phyloP scores from a whole-genome alignment of 2,329 filamentous ascomycete genomes.

The Penicillium expansum region DNA sequence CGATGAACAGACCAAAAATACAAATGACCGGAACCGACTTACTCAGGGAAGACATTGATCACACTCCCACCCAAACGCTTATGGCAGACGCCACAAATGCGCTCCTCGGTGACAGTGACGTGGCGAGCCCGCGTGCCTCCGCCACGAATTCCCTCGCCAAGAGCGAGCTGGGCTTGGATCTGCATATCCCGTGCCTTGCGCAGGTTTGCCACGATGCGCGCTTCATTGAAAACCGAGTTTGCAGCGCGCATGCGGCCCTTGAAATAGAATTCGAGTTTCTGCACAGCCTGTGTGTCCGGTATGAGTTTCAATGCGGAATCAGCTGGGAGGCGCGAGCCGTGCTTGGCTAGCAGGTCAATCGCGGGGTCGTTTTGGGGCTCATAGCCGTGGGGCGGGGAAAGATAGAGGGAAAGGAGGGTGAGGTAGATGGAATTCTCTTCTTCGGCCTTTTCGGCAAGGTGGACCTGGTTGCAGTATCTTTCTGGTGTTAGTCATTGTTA shows the following conservation, averaged over 20 bases:
- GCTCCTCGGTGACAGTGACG: slow-evolving; percentile 81
- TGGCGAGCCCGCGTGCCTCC: slow-evolving; percentile 61
- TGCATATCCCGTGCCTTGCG: slow-evolving; percentile 76
- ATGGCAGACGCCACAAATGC: slow-evolving; percentile 87
- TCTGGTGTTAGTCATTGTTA: slow-evolving; percentile 12
- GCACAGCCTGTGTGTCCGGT: slow-evolving; percentile 73
- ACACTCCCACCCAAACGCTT: slow-evolving; percentile 90
- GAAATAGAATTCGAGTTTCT: slow-evolving; percentile 85
- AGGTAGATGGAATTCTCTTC: slow-evolving; percentile 80
- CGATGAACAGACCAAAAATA: background rate
- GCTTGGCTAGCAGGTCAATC: slow-evolving; percentile 81
- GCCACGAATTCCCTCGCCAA: slow-evolving; percentile 61
- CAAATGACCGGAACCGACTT: slow-evolving; percentile 38
- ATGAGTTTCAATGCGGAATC: slow-evolving; percentile 82
- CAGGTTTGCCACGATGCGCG: slow-evolving; percentile 72
- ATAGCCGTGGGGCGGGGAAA: slow-evolving; percentile 73
- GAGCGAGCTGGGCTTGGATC: slow-evolving; percentile 67
- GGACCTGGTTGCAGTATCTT: slow-evolving; percentile 85
- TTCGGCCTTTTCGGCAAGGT: slow-evolving; percentile 60
- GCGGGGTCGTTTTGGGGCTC: slow-evolving; percentile 73
- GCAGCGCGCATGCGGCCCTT: slow-evolving; percentile 82
- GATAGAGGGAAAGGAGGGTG: slow-evolving; percentile 82
- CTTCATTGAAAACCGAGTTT: slow-evolving; percentile 77
- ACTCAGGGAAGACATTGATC: slow-evolving; percentile 83
- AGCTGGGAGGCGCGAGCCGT: slow-evolving; percentile 87